Base-by-base conservation (phyloP, 345 rosid genomes). In the Ricinus communis region DNA sequence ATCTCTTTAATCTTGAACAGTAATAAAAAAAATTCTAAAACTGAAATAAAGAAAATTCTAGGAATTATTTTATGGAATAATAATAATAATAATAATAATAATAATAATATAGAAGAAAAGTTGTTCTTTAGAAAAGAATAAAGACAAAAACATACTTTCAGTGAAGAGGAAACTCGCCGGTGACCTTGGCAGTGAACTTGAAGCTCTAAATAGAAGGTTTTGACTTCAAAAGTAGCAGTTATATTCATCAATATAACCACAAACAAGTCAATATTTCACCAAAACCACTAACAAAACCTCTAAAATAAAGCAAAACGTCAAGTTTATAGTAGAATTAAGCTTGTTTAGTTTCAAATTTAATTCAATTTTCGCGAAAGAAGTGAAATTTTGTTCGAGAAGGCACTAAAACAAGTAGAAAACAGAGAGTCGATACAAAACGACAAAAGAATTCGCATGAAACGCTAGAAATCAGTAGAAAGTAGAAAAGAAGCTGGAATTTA, bases 91-190 rank as follows among this genome's bases (percentile, higher is more conserved):
- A 43, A 38, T 4, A 38, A 38, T 38, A 61, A 31, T 18, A 22
- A 64, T 6, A 3, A 15, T 45, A 45, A 57, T 65, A 3, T 57
- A 1, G 1, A 27, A 24, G 27, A 50, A 15, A 47, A 41, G 67
- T 73, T 60, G 76, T 78, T 25, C 36, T 55, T 24, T 60, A 18
- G 52, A 31, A n/a, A n/a, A n/a, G 27, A 52, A 31, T 46, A 65
- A 27, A 10, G 24, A 79, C 78, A 78, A 70, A 30, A 66, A 66
- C 69, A 51, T 3, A 53, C 76, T 73, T 79, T 73, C 75, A 43
- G 70, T 11, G 38, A 60, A 24, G 40, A 8, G 55, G 27, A 70
- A 60, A 59, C 49, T 56, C 63, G 69, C 76, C 74, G 72, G 80
- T 25, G 60, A 76, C 18, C 27, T 67, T 58, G 5, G 46, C 36